Evolutionary conservation across 108 stramenopile species (phyloP).

Genomic region (Aureococcus anophagefferens): DNA sequence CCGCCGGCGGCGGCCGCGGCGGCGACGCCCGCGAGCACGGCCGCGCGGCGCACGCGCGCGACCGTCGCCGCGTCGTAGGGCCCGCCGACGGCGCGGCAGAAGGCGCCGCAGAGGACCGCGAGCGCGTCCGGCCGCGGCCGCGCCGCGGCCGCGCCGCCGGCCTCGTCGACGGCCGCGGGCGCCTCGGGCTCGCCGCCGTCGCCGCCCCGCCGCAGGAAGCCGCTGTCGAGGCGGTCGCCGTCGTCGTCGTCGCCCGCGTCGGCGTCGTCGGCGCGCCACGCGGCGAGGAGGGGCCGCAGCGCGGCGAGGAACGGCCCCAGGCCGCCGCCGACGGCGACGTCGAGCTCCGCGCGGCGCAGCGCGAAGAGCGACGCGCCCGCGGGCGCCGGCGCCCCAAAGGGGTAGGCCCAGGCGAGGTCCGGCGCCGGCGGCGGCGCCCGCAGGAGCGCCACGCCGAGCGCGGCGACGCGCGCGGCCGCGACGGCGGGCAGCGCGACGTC

Average conservation of each 20-base stretch:
- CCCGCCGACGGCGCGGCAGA: background rate
- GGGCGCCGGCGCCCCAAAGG: too few relatives aligned
- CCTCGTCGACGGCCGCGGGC: slow-evolving; percentile 24
- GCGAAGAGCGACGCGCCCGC: too few relatives aligned
- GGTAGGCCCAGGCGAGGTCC: too few relatives aligned
- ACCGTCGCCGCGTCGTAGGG: slow-evolving; percentile 4
- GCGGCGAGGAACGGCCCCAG: slow-evolving; percentile 55
- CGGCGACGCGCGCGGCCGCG: too few relatives aligned
- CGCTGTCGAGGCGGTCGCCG: slow-evolving; percentile 16
- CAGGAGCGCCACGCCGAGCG: too few relatives aligned
- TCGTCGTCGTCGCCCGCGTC: slow-evolving; percentile 31
- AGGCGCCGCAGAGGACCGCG: too few relatives aligned
- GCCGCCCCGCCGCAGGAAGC: slow-evolving; percentile 6
- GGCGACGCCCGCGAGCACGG: background rate
- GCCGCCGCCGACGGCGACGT: too few relatives aligned
- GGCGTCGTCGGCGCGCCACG: slow-evolving; percentile 63
- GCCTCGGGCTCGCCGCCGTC: slow-evolving; percentile 17
- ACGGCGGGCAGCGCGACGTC: too few relatives aligned
- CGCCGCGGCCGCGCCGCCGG: slow-evolving; percentile 5
- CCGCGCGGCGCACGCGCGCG: background rate
- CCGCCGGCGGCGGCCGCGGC: too few relatives aligned
- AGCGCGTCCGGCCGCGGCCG: background rate
- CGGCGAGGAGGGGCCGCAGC: slow-evolving; percentile 64
- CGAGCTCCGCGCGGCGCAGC: too few relatives aligned
- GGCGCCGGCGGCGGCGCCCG: too few relatives aligned